phyloP scores from a whole-genome alignment of 2,329 filamentous ascomycete genomes.

The Aureobasidium sp. region DNA sequence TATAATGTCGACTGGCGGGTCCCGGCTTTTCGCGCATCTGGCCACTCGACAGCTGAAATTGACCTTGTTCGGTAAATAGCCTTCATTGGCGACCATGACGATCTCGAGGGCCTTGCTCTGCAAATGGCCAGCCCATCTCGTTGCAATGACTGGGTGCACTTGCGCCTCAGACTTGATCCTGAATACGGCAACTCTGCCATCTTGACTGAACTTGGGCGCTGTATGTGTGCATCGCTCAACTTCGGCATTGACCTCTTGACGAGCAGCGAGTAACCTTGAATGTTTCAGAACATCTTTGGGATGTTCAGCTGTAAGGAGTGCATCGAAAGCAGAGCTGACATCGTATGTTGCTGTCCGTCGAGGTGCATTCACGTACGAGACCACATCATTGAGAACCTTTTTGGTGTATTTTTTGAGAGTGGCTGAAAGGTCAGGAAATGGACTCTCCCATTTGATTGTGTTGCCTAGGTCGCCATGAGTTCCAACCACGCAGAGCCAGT shows the following conservation, averaged over 20 bases:
- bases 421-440: slow-evolving; percentile 56
- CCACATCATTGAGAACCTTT: slow-evolving; percentile 53
- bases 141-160: slow-evolving; percentile 59
- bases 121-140: slow-evolving; percentile 55
- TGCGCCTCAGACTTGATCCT: slow-evolving; percentile 52
- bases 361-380: slow-evolving; percentile 57
- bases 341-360: slow-evolving; percentile 53
- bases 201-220: slow-evolving; percentile 54
- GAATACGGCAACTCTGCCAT: slow-evolving; percentile 54
- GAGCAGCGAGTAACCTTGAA: slow-evolving; percentile 42
- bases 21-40: slow-evolving; percentile 43
- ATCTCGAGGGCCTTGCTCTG: slow-evolving; percentile 52
- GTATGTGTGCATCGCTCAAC: slow-evolving; percentile 53
- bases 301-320: slow-evolving; percentile 41
- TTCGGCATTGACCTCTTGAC: slow-evolving; percentile 52
- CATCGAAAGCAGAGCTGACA: slow-evolving; percentile 52
- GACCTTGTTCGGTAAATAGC: slow-evolving; percentile 53
- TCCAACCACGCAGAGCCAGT: slow-evolving; percentile 56
- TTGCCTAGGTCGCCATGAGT: slow-evolving; percentile 60
- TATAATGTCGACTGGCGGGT: slow-evolving; percentile 56
- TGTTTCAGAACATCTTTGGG: slow-evolving; percentile 46
- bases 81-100: slow-evolving; percentile 58
- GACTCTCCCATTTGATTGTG: slow-evolving; percentile 54
- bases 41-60: slow-evolving; percentile 60
- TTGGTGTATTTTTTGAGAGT: slow-evolving; percentile 54